phyloP scores from a whole-genome alignment of 805 yeast species.

The Limtongozyma cylindracea region DNA sequence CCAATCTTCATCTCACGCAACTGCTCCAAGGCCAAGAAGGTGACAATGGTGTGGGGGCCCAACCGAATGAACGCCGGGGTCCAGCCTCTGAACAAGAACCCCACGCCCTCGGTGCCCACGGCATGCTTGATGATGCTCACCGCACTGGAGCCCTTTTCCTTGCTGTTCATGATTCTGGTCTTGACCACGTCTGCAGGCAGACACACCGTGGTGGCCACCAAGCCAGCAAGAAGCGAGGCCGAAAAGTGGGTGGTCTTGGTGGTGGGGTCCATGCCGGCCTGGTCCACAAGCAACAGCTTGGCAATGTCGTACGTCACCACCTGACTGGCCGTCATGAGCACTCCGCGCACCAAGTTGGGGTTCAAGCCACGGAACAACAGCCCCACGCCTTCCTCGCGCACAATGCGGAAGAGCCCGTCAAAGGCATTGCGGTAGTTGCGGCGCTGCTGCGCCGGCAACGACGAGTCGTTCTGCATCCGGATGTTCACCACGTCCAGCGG shows the following conservation, averaged over 20 bases:
- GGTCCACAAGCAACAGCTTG: conserved; percentile 28
- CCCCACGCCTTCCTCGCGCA: conserved; percentile 28
- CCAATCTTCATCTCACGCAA: conserved; percentile 14
- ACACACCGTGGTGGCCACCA: conserved; percentile 78
- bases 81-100: conserved; percentile 83
- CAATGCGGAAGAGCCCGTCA: conserved; percentile 43
- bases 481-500: conserved; percentile 76
- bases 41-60: conserved; percentile 61
- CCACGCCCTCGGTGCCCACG: conserved; percentile 41
- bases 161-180: conserved; percentile 64
- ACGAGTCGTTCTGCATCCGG: conserved; percentile 74
- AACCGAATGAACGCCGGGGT: conserved; percentile 64
- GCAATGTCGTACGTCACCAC: conserved; percentile 71
- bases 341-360: conserved; percentile 62
- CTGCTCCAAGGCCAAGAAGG: conserved; percentile 44
- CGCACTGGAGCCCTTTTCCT: conserved; percentile 15
- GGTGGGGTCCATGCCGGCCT: conserved; percentile 24
- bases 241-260: conserved; percentile 50
- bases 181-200: conserved; percentile 85
- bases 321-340: conserved; percentile 77
- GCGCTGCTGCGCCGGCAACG: conserved; percentile 35
- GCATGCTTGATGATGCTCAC: conserved; percentile 23
- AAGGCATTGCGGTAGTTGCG: conserved; percentile 58
- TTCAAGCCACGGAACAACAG: conserved; percentile 49
- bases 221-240: conserved; percentile 60